Conservation (phyloP, 2,329 filamentous ascomycete genomes). For the Raffaelea deltoideospora region DNA sequence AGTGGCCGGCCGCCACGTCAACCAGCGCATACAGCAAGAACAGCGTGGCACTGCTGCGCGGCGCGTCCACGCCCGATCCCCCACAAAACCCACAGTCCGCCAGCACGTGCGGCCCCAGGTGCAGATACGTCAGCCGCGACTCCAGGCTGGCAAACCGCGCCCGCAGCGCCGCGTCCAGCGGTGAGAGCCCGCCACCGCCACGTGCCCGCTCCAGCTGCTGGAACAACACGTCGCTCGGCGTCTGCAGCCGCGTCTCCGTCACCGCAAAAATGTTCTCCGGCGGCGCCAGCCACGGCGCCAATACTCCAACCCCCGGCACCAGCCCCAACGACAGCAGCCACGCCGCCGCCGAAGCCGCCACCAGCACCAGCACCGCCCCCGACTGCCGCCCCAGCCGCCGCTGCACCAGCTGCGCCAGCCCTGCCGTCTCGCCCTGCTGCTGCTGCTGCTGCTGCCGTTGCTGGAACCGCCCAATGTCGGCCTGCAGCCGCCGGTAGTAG, state of each 20-base stretch:
- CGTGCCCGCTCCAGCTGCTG: constrained; percentile 51
- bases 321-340: constrained; percentile 5
- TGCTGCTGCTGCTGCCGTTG: constrained; percentile 21
- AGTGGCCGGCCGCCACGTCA: constrained; percentile 57
- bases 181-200: constrained; percentile 25
- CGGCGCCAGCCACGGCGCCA: constrained; percentile 43
- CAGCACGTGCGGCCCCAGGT: constrained; percentile 63
- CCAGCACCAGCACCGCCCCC: constrained; percentile 41
- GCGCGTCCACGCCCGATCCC: constrained; percentile 14
- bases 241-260: constrained; percentile 72
- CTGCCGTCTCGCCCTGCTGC: neutral
- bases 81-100: constrained; percentile 67
- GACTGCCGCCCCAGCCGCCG: constrained; percentile 31
- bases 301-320: constrained; percentile 25
- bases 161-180: constrained; percentile 48
- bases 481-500: constrained; percentile 43
- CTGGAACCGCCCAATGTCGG: constrained; percentile 24
- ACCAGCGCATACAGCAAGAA: constrained; percentile 77
- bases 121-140: constrained; percentile 66
- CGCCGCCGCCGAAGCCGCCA: constrained; percentile 10
- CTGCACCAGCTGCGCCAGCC: neutral
- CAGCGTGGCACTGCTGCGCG: constrained; percentile 39
- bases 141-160: constrained; percentile 53
- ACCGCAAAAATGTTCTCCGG: constrained; percentile 69
- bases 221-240: constrained; percentile 73